These are phyloP conservation scores for Metarhizium rileyi DNA, from an alignment of 2,329 filamentous ascomycete species.

Conservation along the genomic window DNA sequence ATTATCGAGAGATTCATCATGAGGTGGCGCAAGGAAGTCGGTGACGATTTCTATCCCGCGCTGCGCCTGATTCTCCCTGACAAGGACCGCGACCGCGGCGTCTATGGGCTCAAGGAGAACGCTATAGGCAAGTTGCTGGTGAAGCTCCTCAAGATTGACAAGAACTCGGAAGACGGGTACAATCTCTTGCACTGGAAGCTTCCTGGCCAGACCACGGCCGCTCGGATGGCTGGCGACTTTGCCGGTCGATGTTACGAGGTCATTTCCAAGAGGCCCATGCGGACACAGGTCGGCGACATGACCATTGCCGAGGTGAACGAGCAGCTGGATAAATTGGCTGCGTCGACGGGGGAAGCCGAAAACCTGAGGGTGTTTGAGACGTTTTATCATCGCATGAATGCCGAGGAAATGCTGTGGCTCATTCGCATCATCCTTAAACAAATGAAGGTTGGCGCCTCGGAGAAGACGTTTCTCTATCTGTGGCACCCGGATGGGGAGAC, in stretches of 20 bases:
- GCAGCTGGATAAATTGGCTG: conserved; percentile 67
- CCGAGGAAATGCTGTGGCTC: conserved; percentile 88
- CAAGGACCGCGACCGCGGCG: conserved; percentile 82
- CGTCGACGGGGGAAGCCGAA: conserved; percentile 68
- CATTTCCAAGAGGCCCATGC: conserved; percentile 72
- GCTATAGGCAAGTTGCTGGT: conserved; percentile 84
- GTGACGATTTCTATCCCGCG: conserved; percentile 86
- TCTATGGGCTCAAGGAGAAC: conserved; percentile 92
- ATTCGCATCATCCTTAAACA: conserved; percentile 85
- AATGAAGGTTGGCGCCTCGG: conserved; percentile 66
- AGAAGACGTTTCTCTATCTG: conserved; percentile 76
- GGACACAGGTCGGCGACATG: conserved; percentile 65
- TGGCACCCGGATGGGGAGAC: conserved; percentile 73
- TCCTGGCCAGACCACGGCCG: conserved; percentile 56
- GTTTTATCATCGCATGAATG: conserved; percentile 87
- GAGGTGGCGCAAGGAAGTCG: conserved; percentile 80
- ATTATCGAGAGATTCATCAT: conserved; percentile 82
- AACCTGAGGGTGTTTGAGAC: conserved; percentile 71
- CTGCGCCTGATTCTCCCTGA: conserved; percentile 86
- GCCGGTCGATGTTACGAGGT: conserved; percentile 82
- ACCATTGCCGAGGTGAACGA: conserved; percentile 84
- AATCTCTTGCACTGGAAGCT: conserved; percentile 88
- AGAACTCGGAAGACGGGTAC: conserved; percentile 79
- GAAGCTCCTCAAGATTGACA: conserved; percentile 84
- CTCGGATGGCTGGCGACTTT: conserved; percentile 77